Conservation (phyloP, 2,329 filamentous ascomycete species). For the Alternaria viburni region DNA sequence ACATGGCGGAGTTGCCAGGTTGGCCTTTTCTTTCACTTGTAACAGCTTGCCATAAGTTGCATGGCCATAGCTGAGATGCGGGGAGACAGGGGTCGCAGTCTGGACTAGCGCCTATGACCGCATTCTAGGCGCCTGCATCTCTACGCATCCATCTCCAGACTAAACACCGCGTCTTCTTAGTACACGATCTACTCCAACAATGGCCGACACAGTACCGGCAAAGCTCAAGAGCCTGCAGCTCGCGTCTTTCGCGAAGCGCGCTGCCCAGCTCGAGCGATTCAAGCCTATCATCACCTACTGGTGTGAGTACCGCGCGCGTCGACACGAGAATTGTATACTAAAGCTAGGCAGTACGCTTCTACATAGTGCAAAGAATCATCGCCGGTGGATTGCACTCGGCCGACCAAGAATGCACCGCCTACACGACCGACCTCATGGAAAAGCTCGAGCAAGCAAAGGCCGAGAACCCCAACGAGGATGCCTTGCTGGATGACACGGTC, state of each 20-base stretch:
- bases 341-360: slow-evolving; percentile 49
- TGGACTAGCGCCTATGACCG: slow-evolving; percentile 16
- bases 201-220: slow-evolving; percentile 75
- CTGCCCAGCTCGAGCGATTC: slow-evolving; percentile 78
- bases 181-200: slow-evolving; percentile 45
- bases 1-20: slow-evolving; percentile 24
- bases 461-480: slow-evolving; percentile 77
- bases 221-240: slow-evolving; percentile 82
- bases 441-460: slow-evolving; percentile 83
- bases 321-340: slow-evolving; percentile 14
- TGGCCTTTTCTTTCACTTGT: slow-evolving; percentile 15
- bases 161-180: neutral
- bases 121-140: slow-evolving; percentile 3
- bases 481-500: slow-evolving; percentile 81
- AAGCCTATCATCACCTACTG: slow-evolving; percentile 94
- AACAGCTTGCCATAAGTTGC: slow-evolving; percentile 7
- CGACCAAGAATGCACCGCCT: slow-evolving; percentile 79
- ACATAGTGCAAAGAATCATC: slow-evolving; percentile 91
- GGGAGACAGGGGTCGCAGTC: slow-evolving; percentile 9
- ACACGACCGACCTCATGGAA: slow-evolving; percentile 86
- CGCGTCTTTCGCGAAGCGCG: slow-evolving; percentile 81
- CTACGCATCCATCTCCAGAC: neutral
- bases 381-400: slow-evolving; percentile 76
- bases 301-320: slow-evolving; percentile 67
- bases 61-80: slow-evolving; percentile 15